These are phyloP conservation scores for Trichoderma parareesei DNA, from an alignment of 495 filamentous ascomycete genomes.

Conservation along the genomic window DNA sequence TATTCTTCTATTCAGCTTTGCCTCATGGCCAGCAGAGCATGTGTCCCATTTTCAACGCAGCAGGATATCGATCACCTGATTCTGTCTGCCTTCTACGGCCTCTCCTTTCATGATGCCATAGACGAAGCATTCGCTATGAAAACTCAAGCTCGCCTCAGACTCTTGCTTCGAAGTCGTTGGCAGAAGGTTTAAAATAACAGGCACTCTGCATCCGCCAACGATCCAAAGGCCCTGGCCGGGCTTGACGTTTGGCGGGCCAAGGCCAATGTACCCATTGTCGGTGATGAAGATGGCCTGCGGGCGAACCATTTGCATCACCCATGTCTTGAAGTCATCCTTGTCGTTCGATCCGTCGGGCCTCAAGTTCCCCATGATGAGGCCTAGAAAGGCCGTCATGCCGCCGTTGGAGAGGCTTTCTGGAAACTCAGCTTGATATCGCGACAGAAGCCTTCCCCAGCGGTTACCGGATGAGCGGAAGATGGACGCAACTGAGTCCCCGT, in stretches of 20 bases:
- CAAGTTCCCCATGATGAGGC: background rate
- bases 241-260: constrained; percentile 3
- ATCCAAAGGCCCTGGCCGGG: constrained; percentile 9
- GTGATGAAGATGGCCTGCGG: constrained; percentile 7
- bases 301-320: background rate
- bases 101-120: constrained; percentile 9
- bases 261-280: background rate
- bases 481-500: background rate
- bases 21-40: background rate
- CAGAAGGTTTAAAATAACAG: background rate
- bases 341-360: background rate
- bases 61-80: background rate
- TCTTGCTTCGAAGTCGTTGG: background rate
- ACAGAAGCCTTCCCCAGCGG: constrained; percentile 7
- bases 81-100: constrained; percentile 5
- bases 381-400: constrained; percentile 5
- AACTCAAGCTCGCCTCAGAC: background rate
- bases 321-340: background rate
- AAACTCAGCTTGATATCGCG: background rate
- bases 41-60: background rate
- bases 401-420: constrained; percentile 1
- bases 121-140: constrained; percentile 10
- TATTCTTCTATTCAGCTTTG: background rate
- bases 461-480: constrained; percentile 3
- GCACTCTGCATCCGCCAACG: constrained; percentile 3